A percentile compares a stretch with the other conserved stretches of the same genome.
Conservation (phyloP, 1,139 yeast species). For the Candida sp. region DNA sequence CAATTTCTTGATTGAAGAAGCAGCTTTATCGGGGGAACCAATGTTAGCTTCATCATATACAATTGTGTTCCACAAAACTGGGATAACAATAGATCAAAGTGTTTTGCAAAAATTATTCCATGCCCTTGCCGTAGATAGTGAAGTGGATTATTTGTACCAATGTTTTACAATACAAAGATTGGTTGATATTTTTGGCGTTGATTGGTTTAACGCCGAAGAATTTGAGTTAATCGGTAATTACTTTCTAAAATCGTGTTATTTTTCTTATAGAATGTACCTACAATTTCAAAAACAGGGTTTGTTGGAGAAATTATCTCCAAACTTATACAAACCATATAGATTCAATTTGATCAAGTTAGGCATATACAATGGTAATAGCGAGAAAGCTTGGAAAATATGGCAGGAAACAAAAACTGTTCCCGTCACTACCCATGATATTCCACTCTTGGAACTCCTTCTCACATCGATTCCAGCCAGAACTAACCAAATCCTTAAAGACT, state of each 20-base stretch:
- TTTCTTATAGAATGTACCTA: conserved; percentile 14
- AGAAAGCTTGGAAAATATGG: conserved; percentile 10
- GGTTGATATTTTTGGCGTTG: conserved; percentile 5
- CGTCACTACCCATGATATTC: neutral
- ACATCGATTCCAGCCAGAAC: neutral
- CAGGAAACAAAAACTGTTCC: neutral
- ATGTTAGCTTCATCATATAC: conserved; percentile 19
- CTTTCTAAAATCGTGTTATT: conserved; percentile 9
- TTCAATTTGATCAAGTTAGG: conserved; percentile 9
- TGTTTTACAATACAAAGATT: conserved; percentile 8
- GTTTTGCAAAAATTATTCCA: conserved; percentile 7
- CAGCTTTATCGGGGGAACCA: conserved; percentile 19
- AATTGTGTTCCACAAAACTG: conserved; percentile 6
- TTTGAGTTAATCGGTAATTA: conserved; percentile 4
- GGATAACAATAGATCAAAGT: conserved; percentile 2
- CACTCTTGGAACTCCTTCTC: neutral
- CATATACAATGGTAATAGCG: conserved; percentile 7
- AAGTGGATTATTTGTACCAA: conserved; percentile 6
- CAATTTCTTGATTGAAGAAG: conserved; percentile 9
- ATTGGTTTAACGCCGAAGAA: conserved; percentile 4
- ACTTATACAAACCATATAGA: neutral
- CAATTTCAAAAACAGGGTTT: conserved; percentile 3
- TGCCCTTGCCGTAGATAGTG: conserved; percentile 8
- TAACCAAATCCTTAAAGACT: neutral
- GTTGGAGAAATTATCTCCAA: neutral